Percentiles rank a stretch among this genome's conserved stretches.
phyloP scores from a whole-genome alignment of 768 basidiomycete species.

The Sporobolomyces pararoseus region DNA sequence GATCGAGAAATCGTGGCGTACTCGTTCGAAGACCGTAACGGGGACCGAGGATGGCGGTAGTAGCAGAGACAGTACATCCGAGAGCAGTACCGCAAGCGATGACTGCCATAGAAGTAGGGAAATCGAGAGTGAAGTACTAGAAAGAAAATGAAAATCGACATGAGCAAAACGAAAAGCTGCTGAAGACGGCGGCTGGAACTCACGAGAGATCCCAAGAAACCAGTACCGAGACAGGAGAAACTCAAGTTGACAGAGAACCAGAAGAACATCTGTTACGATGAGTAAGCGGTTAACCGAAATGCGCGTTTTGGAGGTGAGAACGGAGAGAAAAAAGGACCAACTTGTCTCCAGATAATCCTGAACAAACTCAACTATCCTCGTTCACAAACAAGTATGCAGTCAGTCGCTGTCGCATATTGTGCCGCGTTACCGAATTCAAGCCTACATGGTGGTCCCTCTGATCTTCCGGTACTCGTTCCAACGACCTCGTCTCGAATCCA shows the following conservation, averaged over 20 bases:
- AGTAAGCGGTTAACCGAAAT: background rate
- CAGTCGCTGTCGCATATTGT: no score
- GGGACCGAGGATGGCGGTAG: conserved; percentile 59
- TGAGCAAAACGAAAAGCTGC: background rate
- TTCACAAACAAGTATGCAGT: background rate
- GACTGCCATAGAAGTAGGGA: conserved; percentile 54
- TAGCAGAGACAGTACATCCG: conserved; percentile 53
- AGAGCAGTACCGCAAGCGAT: conserved; percentile 56
- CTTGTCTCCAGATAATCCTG: conserved; percentile 9
- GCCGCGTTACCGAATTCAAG: no score
- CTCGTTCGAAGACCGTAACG: conserved; percentile 54
- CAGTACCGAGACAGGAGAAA: conserved; percentile 56
- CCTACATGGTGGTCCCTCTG: conserved; percentile 21
- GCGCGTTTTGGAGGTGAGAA: background rate
- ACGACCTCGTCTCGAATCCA: conserved; percentile 16
- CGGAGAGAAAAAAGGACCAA: background rate
- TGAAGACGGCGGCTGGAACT: background rate
- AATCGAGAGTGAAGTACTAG: conserved; percentile 54
- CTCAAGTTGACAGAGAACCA: conserved; percentile 56
- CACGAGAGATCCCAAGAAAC: conserved; percentile 54
- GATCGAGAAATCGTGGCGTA: no score
- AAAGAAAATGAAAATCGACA: background rate
- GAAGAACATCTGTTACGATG: conserved; percentile 37
- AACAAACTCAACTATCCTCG: conserved; percentile 10
- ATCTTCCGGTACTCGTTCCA: conserved; percentile 47